Evolutionary conservation across 2,329 filamentous ascomycete genomes (phyloP), one percentile per base, ranked within the genome.

Genomic region (Hymenoscyphus salicellus): DNA sequence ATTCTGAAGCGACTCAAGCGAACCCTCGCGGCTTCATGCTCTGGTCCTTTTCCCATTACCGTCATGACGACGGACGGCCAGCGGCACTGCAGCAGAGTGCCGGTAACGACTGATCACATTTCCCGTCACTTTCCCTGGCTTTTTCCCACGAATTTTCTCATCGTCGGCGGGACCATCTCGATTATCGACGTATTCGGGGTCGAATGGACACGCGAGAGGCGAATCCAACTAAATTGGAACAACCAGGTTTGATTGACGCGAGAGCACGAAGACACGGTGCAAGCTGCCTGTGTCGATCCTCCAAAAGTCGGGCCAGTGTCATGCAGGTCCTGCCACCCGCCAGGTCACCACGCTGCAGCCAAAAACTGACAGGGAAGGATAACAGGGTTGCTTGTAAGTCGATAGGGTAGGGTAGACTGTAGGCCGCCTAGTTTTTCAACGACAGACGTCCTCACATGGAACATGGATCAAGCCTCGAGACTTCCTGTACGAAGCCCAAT

Each of bases 381-480:
- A 43, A 46, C 49, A 41, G 52, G 55, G 55, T 38, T 36, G 11
- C 52, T 36, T 30, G 33, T 16, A 17, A 23, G 6, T 3, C 10
- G 33, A 33, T 7, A 8, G 32, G 32, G 10, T 33, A 33, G 6
- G 32, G 32, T 33, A 33, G 32, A 11, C 28, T 30, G 36, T 26
- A 52, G 20, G 46, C 46, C 46, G 46, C 46, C 46, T 52, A 52
- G 26, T 14, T 52, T 52, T 52, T 52, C 46, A 52, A 52, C 46
- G 46, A 52, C 46, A 52, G 46, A 52, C 46, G 46, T 52, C 46
- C n/a, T 52, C 46, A 52, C 20, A 52, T 52, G 46, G n/a, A 36
- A 52, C 63, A 62, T 62, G 63, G 63, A 65, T 62, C 63, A 65
- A 61, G 63, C 63, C 60, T 65, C 60, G 60, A 62, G 28, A n/a